Evolutionary conservation across 352 stramenopile species (phyloP).

Genomic region (Thalassiosira pacifica): DNA sequence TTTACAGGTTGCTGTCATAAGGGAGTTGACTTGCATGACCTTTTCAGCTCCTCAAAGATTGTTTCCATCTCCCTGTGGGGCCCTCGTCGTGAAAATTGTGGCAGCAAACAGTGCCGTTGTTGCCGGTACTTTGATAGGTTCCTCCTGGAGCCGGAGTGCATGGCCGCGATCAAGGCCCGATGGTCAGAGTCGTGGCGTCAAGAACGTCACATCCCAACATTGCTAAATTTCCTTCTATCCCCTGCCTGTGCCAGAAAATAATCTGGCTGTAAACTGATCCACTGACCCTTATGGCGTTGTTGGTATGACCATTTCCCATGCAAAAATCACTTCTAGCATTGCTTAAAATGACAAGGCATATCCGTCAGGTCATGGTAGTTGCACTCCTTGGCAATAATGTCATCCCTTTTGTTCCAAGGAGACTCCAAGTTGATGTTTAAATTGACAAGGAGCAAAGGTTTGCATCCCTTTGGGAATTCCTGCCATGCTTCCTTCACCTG

Average conservation of each 20-base stretch:
- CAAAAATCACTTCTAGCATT: background rate
- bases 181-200: no score
- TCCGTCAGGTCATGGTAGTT: slow-evolving; percentile 1
- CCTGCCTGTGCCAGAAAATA: slow-evolving; percentile 26
- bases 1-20: no score
- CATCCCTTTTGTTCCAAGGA: slow-evolving; percentile 21
- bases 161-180: no score
- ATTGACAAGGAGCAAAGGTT: slow-evolving; percentile 32
- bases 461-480: slow-evolving; percentile 8
- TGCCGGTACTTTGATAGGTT: no score
- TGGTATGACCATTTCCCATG: slow-evolving; percentile 20
- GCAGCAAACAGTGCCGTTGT: no score
- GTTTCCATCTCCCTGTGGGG: no score
- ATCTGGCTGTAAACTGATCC: slow-evolving; percentile 24
- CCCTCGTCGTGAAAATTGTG: no score
- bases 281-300: background rate
- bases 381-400: slow-evolving; percentile 22
- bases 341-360: background rate
- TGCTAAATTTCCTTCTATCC: slow-evolving; percentile 12
- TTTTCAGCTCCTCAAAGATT: no score
- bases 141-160: no score
- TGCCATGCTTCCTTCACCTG: background rate
- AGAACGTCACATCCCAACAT: no score
- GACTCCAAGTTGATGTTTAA: slow-evolving; percentile 39
- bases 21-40: no score